Conservation (phyloP, 371 early-diverging fungal genomes). For the Mucor racemosus region DNA sequence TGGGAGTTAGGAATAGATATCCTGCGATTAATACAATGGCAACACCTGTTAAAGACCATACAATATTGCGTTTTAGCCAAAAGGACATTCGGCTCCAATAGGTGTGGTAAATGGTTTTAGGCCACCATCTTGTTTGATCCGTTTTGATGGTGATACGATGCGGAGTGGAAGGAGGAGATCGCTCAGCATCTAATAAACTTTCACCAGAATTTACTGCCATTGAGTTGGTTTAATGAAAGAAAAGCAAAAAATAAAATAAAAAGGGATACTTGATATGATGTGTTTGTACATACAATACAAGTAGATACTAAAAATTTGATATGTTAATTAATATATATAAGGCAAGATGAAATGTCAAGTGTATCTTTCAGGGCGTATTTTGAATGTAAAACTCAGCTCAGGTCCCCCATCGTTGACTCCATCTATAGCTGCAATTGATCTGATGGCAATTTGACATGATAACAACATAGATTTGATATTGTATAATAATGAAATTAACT, state of each 20-base stretch:
- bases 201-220: neutral
- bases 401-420: neutral
- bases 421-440: too few species aligned
- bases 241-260: neutral
- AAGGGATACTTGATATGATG: too few species aligned
- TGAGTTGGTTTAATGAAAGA: neutral
- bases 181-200: slow-evolving; percentile 8
- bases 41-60: neutral
- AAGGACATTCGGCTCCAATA: slow-evolving; percentile 9
- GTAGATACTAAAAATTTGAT: neutral
- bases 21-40: neutral
- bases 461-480: too few species aligned
- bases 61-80: slow-evolving; percentile 11
- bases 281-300: neutral
- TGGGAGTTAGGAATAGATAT: neutral
- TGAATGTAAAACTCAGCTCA: neutral
- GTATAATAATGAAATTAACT: too few species aligned
- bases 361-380: neutral
- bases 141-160: slow-evolving; percentile 9
- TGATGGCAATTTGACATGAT: too few species aligned
- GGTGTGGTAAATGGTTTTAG: slow-evolving; percentile 3
- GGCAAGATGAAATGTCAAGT: neutral
- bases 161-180: neutral
- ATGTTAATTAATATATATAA: neutral
- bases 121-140: slow-evolving; percentile 4